Percentiles rank a stretch among this genome's conserved stretches.
These are phyloP conservation scores for Xylaria sp. DNA, from an alignment of 2,329 filamentous ascomycete genomes.

Conservation along the genomic window DNA sequence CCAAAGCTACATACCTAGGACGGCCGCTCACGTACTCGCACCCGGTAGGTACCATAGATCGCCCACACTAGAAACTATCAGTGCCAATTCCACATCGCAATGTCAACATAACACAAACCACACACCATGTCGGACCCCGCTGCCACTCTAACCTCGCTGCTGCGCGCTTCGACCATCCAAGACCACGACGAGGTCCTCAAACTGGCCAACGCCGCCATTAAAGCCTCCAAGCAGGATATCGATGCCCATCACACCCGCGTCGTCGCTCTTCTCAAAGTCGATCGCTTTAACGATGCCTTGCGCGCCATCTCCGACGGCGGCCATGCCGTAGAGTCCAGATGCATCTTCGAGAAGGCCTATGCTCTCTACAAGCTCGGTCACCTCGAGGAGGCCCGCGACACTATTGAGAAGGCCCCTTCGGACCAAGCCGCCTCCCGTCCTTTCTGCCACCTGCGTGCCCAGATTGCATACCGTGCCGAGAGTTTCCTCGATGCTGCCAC, in stretches of 20 bases:
- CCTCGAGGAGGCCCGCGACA: conserved; percentile 55
- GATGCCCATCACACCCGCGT: conserved; percentile 64
- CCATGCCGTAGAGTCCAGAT: conserved; percentile 53
- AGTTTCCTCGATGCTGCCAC: conserved; percentile 61
- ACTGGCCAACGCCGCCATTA: conserved; percentile 56
- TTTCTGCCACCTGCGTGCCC: conserved; percentile 54
- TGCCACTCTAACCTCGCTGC: conserved; percentile 47
- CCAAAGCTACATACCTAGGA: neutral
- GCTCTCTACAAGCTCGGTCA: conserved; percentile 76
- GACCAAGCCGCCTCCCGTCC: conserved; percentile 29
- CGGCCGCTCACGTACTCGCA: neutral
- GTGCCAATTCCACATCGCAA: neutral
- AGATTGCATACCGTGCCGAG: conserved; percentile 69
- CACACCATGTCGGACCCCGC: conserved; percentile 40
- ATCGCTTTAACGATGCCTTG: conserved; percentile 74
- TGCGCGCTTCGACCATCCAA: conserved; percentile 51
- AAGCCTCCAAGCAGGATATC: conserved; percentile 50
- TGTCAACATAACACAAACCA: conserved; percentile 6
- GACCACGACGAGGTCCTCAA: conserved; percentile 72
- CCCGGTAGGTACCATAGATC: neutral
- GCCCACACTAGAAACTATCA: neutral
- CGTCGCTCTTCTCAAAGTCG: conserved; percentile 73
- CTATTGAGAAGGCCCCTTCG: conserved; percentile 33
- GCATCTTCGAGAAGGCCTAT: conserved; percentile 68
- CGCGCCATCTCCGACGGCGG: conserved; percentile 61